Base-by-base conservation (phyloP, 169 alveolate genomes). In the Cryptosporidium viatorum region DNA sequence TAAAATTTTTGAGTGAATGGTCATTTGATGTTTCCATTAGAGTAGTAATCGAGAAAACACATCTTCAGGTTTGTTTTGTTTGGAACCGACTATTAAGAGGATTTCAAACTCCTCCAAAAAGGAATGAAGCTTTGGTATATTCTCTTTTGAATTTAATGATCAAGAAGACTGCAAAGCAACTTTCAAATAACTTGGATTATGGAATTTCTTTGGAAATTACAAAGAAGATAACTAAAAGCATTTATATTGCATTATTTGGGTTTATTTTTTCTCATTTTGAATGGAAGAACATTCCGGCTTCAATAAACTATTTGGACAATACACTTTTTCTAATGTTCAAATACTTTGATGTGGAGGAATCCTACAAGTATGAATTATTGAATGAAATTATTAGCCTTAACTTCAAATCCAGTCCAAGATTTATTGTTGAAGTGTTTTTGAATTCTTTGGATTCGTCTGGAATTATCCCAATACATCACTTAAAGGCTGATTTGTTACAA, bases 71-170 rank as follows among this genome's bases (percentile, higher is more conserved):
- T 33, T 80, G 75, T 21, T 62, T 21, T 48, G 39, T 80, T 43
- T 80, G 89, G 89, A 59, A 80, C 26, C 12, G 75, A 21, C 8
- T 80, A n/a, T 7, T 80, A 59, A 65, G 41, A 26, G 74, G 51
- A 65, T 12, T n/a, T 23, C 73, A 80, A 37, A 41, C 80, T 1
- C 89, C 89, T 43, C 59, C 52, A 16, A 80, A 43, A 29, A 37
- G 70, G 18, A 59, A 59, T 80, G 89, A 80, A 65, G 59, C 89
- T 14, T 31, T 80, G 26, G 75, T 65, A 12, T 80, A 80, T 80
- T 80, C 89, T 45, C 55, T 60, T 23, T 2, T 80, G 26, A 33
- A 65, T 31, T 43, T 80, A 48, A 80, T 80, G 16, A 33, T 80
- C 48, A 62, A 26, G 21, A 80, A 65, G 35, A 59, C 55, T 21